Base-by-base conservation (phyloP, 495 filamentous ascomycete species). In the Penicillium herquei region DNA sequence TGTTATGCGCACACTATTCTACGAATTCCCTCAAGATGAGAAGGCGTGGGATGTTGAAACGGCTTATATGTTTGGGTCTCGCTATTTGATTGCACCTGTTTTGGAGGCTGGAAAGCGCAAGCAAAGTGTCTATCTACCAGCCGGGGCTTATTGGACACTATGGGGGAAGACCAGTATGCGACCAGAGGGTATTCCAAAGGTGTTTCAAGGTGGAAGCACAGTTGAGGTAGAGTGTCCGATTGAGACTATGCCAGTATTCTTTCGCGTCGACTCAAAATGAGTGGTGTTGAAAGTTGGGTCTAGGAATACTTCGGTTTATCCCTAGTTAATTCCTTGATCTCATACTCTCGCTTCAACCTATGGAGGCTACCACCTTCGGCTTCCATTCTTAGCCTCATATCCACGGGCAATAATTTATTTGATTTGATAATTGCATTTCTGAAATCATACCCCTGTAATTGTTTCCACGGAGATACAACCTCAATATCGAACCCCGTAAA, bases 1-100 rank as follows among this genome's bases (percentile, higher is more conserved):
- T 0, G 70, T 85, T 31, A 84, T 85, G 57, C 69, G 81, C 31
- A 72, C 81, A 4, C 39, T 81, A 45, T 85, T 84, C 58, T 82
- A 78, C 57, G 81, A 80, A 56, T 84, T 85, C 48, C 81, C 81
- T 0, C 51, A 70, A 0, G 80, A 84, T 54, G 34, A 62, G 40
- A 57, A 49, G 40, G 70, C 72, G 11, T 84, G 81, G 81, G 69
- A 77, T 7, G 61, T 80, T 14, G 76, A 78, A 47, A 75, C 74
- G 39, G 70, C 81, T 69, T 85, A 81, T 59, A 73, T 84, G 72
- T 84, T 72, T 60, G 82, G 81, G 0, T 48, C 57, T 11, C 77
- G 74, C 57, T 84, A 83, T 64, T 67, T 84, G 21, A 70, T 78
- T n/a, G 72, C 65, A 9, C 82, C 82, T 1, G 71, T 85, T 3